A percentile compares a stretch with the other conserved stretches of the same genome.
These are phyloP conservation scores for Phalaenopsis aphrodite DNA, from an alignment of 106 monocot genomes.

Conservation along the genomic window DNA sequence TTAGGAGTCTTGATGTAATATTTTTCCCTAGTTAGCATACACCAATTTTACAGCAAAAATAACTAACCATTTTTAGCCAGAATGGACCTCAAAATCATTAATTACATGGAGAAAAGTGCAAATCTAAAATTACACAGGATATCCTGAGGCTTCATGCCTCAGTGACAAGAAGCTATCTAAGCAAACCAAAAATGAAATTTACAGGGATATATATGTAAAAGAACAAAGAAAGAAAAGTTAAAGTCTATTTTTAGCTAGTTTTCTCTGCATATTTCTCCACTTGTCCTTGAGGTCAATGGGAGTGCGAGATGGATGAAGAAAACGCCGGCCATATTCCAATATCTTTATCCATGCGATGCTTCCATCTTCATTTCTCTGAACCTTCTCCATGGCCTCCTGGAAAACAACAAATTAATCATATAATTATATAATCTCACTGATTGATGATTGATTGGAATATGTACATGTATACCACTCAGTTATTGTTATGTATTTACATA, in stretches of 20 bases:
- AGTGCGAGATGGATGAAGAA: constrained; percentile 1
- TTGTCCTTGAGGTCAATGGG: constrained; percentile 6
- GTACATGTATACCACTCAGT: too few species aligned
- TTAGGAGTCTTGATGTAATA: too few species aligned
- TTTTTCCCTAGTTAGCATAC: too few species aligned
- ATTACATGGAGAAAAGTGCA: too few species aligned
- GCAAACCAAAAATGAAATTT: too few species aligned
- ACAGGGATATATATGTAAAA: too few species aligned
- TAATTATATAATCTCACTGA: background rate
- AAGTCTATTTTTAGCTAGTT: background rate
- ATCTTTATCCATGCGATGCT: constrained; percentile 3
- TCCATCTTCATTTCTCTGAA: background rate
- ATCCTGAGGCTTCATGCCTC: too few species aligned
- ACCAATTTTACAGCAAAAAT: too few species aligned
- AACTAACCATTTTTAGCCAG: too few species aligned
- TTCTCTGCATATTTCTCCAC: constrained; percentile 7
- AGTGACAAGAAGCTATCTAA: background rate
- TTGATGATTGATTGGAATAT: background rate
- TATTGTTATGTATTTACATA: too few species aligned
- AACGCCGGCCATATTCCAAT: background rate
- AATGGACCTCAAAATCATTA: background rate
- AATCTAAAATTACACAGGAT: too few species aligned
- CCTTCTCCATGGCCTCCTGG: constrained; percentile 5
- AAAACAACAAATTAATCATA: background rate
- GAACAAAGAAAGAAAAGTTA: too few species aligned